These are phyloP conservation scores for Astrothelium macrocarpum DNA, from an alignment of 495 filamentous ascomycete species.

Conservation along the genomic window DNA sequence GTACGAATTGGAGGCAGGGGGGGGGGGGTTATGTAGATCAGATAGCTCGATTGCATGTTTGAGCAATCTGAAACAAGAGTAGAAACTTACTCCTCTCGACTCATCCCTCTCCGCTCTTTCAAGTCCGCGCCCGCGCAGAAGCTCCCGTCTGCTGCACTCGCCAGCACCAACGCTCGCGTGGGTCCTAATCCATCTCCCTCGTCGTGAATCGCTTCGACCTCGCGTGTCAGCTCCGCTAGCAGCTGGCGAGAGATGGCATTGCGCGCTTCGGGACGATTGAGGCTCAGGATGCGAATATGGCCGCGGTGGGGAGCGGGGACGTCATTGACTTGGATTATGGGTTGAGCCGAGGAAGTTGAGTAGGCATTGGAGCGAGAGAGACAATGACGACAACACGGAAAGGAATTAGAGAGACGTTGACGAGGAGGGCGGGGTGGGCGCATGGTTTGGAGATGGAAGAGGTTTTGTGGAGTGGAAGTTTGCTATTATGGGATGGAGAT, in stretches of 20 bases:
- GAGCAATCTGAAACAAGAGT: neutral
- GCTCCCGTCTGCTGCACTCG: slow-evolving; percentile 62
- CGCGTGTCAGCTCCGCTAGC: slow-evolving; percentile 55
- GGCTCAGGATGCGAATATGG: slow-evolving; percentile 74
- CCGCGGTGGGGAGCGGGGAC: slow-evolving; percentile 72
- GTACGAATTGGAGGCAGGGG: too few relatives aligned
- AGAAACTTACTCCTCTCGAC: slow-evolving; percentile 49
- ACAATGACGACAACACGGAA: neutral
- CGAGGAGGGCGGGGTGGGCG: neutral
- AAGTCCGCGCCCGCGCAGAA: slow-evolving; percentile 95
- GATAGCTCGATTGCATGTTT: neutral
- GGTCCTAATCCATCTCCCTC: slow-evolving; percentile 52
- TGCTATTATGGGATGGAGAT: too few relatives aligned
- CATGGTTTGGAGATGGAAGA: too few relatives aligned
- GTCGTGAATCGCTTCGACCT: slow-evolving; percentile 54
- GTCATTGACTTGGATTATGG: slow-evolving; percentile 52
- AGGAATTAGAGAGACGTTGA: neutral
- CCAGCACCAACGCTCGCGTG: slow-evolving; percentile 70
- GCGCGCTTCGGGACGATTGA: slow-evolving; percentile 72
- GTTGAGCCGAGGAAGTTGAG: slow-evolving; percentile 4
- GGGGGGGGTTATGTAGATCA: neutral
- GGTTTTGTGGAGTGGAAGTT: too few relatives aligned
- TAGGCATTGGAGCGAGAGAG: neutral
- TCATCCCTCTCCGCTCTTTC: slow-evolving; percentile 74
- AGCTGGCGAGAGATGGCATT: slow-evolving; percentile 83